Conservation (phyloP, 768 basidiomycete genomes). For the Cyclocybe aegerita region DNA sequence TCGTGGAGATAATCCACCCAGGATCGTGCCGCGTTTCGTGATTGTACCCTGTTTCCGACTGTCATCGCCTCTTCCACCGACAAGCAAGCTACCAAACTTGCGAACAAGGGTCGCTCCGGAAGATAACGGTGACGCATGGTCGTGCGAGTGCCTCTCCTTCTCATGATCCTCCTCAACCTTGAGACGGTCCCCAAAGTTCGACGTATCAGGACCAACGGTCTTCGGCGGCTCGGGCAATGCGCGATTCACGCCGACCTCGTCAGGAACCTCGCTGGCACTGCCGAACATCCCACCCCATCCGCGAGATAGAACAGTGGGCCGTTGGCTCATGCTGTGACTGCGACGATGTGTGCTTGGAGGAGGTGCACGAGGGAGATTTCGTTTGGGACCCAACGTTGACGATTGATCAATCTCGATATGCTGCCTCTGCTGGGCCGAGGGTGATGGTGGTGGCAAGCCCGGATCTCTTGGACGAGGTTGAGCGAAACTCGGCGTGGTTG, state of each 20-base stretch:
- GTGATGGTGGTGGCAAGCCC: slow-evolving; percentile 48
- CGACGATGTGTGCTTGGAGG: slow-evolving; percentile 77
- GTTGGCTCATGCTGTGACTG: slow-evolving; percentile 81
- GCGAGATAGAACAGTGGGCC: slow-evolving; percentile 52
- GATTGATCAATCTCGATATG: slow-evolving; percentile 32
- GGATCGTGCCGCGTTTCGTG: slow-evolving; percentile 48
- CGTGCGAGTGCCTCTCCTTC: slow-evolving; percentile 24
- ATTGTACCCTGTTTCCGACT: slow-evolving; percentile 34
- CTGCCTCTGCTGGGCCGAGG: slow-evolving; percentile 26
- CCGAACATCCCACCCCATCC: slow-evolving; percentile 68
- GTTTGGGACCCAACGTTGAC: slow-evolving; percentile 19
- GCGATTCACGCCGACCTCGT: slow-evolving; percentile 39
- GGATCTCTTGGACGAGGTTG: slow-evolving; percentile 70
- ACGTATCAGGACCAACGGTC: slow-evolving; percentile 67
- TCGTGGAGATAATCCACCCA: slow-evolving; percentile 30
- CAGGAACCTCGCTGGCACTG: slow-evolving; percentile 25
- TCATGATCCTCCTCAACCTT: slow-evolving; percentile 35
- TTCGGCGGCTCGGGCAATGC: slow-evolving; percentile 40
- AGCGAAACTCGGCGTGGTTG: slow-evolving; percentile 58
- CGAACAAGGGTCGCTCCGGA: slow-evolving; percentile 73
- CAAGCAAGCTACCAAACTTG: slow-evolving; percentile 73
- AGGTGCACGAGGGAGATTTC: slow-evolving; percentile 60
- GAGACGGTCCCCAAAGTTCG: slow-evolving; percentile 43
- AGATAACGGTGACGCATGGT: slow-evolving; percentile 38
- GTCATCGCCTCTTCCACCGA: slow-evolving; percentile 37